phyloP scores from a whole-genome alignment of 1,284 basidiomycete genomes.

The Cryptococcus deneoformans region DNA sequence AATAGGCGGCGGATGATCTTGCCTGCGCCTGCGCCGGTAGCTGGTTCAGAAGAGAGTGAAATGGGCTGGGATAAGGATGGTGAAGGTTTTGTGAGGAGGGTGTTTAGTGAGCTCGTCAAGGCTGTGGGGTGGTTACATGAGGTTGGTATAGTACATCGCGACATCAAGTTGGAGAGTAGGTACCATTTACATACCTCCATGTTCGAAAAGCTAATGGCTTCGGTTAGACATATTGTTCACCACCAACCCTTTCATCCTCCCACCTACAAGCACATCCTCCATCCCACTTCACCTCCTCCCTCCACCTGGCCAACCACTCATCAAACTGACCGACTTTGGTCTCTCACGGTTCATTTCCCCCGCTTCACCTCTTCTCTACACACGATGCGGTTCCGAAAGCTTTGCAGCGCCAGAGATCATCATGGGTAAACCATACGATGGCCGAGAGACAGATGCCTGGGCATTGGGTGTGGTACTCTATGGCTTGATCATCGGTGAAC shows the following conservation, averaged over 20 bases:
- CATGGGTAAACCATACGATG: slow-evolving; percentile 73
- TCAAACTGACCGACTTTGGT: slow-evolving; percentile 90
- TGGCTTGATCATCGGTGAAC: slow-evolving; percentile 62
- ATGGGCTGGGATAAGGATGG: slow-evolving; percentile 21
- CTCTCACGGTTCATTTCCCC: slow-evolving; percentile 79
- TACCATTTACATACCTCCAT: slow-evolving; percentile 17
- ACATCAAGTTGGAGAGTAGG: slow-evolving; percentile 93
- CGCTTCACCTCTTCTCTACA: slow-evolving; percentile 66
- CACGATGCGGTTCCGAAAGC: slow-evolving; percentile 85
- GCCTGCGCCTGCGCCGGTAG: slow-evolving; percentile 4
- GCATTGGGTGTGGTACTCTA: slow-evolving; percentile 81
- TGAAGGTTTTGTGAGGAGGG: slow-evolving; percentile 59
- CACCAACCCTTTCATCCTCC: slow-evolving; percentile 48
- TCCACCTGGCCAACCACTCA: slow-evolving; percentile 54
- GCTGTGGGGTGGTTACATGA: slow-evolving; percentile 89
- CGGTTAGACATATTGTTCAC: slow-evolving; percentile 61
- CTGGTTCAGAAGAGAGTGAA: not conserved
- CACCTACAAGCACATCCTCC: slow-evolving; percentile 34
- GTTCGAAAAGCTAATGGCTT: not conserved
- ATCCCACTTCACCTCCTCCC: slow-evolving; percentile 51
- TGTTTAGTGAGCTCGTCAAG: slow-evolving; percentile 74
- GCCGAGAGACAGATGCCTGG: slow-evolving; percentile 84
- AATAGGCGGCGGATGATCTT: slow-evolving; percentile 52
- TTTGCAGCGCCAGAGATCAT: slow-evolving; percentile 92
- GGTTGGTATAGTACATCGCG: slow-evolving; percentile 82